Base-by-base conservation (phyloP, 1,284 basidiomycete species). In the Sporisorium exsertum region DNA sequence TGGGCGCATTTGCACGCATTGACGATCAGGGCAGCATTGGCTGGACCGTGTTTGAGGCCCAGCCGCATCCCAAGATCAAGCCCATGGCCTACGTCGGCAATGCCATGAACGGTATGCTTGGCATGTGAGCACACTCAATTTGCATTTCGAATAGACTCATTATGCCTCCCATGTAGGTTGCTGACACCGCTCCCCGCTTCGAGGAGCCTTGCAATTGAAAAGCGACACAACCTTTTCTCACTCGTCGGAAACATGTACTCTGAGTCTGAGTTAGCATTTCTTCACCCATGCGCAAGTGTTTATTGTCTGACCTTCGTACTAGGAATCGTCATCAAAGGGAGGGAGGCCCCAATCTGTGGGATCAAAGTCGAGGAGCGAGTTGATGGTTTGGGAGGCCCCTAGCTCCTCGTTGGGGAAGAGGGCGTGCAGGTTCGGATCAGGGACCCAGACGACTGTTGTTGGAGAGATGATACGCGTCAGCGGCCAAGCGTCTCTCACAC, bases 61-160 rank as follows among this genome's bases (percentile, higher is more conserved):
- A 90, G 58, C 91, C 92, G 29, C 94, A 97, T 87, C 94, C 94
- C 22, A 91, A 93, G 56, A 88, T 96, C 88, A 93, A 91, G 84
- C 94, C 94, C 10, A 97, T 97, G 94, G 94, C 94, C 2, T 97
- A 96, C 72, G 79, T 73, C 16, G 68, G 71, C 33, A 77, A 72
- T n/a, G 64, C 74, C n/a, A 79, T 81, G 79, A 70, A 72, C 53
- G 72, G 79, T 49, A 72, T 81, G 64, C 64, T 81, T 16, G 77
- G 72, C 50, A 59, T 61, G 54, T 76, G 24, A 71, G 47, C 46
- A 45, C 18, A 5, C 20, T 20, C 22, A 18, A 52, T 52, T 58
- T 46, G 49, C 55, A 64, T 58, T 33, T 24, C 33, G 1, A 12
- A 50, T 50, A 33, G 49, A 50, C 4, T 50, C 16, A 18, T 18